phyloP scores from a whole-genome alignment of 148 eudicot species.

The Nyssa sinensis region DNA sequence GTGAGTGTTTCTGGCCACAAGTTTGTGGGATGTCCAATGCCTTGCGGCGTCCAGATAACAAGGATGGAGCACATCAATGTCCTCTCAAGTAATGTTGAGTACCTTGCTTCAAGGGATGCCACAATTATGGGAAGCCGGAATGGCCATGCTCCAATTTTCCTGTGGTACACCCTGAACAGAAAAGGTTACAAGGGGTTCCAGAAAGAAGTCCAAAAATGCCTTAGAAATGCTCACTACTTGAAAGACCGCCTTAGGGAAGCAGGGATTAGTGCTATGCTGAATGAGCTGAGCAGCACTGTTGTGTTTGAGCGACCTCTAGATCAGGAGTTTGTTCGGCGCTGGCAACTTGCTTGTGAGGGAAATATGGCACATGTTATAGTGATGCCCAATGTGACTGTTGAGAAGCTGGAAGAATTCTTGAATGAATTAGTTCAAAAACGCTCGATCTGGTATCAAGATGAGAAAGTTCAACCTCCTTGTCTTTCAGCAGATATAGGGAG shows the following conservation, averaged over 20 bases:
- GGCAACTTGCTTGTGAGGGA: constrained; percentile 74
- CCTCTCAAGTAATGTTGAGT: constrained; percentile 58
- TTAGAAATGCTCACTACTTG: constrained; percentile 65
- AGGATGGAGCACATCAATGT: constrained; percentile 69
- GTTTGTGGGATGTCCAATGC: constrained; percentile 96
- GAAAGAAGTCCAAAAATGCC: constrained; percentile 67
- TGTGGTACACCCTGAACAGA: constrained; percentile 64
- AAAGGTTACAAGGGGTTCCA: constrained; percentile 70
- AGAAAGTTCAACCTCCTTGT: constrained; percentile 41
- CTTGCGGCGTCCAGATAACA: constrained; percentile 85
- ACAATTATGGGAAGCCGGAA: constrained; percentile 80
- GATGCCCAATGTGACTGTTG: constrained; percentile 67
- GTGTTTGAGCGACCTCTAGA: constrained; percentile 69
- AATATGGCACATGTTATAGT: constrained; percentile 63
- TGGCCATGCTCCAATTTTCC: constrained; percentile 70
- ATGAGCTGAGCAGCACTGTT: constrained; percentile 69
- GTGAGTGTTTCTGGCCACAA: constrained; percentile 95
- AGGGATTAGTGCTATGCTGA: constrained; percentile 69
- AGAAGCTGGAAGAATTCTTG: constrained; percentile 49
- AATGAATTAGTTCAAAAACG: constrained; percentile 49
- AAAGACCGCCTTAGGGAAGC: constrained; percentile 51
- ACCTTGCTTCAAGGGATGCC: constrained; percentile 66
- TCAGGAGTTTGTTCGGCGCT: constrained; percentile 57
- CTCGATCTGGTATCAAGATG: constrained; percentile 54
- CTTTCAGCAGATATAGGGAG: constrained; percentile 53